Evolutionary conservation across 2,329 filamentous ascomycete species (phyloP).

Genomic region (Colletotrichum horii): DNA sequence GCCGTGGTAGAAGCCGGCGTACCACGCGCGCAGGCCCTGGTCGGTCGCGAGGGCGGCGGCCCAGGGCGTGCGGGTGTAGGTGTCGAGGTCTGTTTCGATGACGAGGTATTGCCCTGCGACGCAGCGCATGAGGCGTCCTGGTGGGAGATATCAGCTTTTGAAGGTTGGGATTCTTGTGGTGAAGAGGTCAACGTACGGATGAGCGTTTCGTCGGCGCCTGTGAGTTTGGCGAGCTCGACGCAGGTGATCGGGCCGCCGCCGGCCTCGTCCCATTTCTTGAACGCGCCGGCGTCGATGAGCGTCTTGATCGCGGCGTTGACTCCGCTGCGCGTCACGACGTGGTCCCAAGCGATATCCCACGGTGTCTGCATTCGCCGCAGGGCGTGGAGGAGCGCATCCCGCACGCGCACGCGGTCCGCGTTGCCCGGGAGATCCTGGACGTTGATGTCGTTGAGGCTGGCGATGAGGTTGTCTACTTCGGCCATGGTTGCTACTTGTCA

Average conservation of each 20-base stretch:
- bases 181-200: no score
- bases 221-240: slow-evolving; percentile 35
- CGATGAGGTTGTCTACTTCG: slow-evolving; percentile 29
- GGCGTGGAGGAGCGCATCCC: slow-evolving; percentile 35
- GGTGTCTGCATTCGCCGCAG: slow-evolving; percentile 38
- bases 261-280: slow-evolving; percentile 37
- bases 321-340: slow-evolving; percentile 36
- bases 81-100: slow-evolving; percentile 36
- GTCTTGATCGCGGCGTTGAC: slow-evolving; percentile 40
- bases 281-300: slow-evolving; percentile 41
- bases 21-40: slow-evolving; percentile 31
- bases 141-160: neutral
- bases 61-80: slow-evolving; percentile 38
- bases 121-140: slow-evolving; percentile 39
- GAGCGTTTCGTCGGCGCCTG: slow-evolving; percentile 35
- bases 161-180: no score
- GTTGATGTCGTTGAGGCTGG: slow-evolving; percentile 28
- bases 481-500: slow-evolving; percentile 19
- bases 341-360: slow-evolving; percentile 44
- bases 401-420: slow-evolving; percentile 34
- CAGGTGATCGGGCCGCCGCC: slow-evolving; percentile 33
- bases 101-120: slow-evolving; percentile 40
- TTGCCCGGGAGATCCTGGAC: slow-evolving; percentile 34
- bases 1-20: slow-evolving; percentile 37
- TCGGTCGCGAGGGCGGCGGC: slow-evolving; percentile 32